Percentiles rank a stretch among this genome's conserved stretches.
Conservation (phyloP, 768 basidiomycete genomes). For the Pleurotus djamor region DNA sequence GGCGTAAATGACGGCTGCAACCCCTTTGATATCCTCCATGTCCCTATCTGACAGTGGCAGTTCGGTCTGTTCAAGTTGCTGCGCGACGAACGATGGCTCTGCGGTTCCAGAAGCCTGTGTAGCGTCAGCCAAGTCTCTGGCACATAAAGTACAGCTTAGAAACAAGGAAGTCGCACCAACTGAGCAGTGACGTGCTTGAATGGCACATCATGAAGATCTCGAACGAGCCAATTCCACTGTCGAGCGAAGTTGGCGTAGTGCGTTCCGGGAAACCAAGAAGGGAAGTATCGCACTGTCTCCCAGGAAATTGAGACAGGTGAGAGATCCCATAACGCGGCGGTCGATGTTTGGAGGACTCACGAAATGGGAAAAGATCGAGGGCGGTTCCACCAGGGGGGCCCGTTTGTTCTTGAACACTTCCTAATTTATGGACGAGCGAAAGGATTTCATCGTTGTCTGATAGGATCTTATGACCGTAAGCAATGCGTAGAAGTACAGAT, state of each 20-base stretch:
- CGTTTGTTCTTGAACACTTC: not conserved
- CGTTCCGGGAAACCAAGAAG: constrained; percentile 5
- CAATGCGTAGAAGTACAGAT: constrained; percentile 10
- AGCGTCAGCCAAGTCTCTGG: not conserved
- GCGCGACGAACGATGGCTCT: not conserved
- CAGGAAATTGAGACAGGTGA: not conserved
- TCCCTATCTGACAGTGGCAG: constrained; percentile 34
- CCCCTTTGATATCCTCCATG: constrained; percentile 53
- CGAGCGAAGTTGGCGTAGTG: constrained; percentile 5
- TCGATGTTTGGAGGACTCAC: too few relatives aligned
- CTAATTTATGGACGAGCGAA: constrained; percentile 3
- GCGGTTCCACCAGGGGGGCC: constrained; percentile 12
- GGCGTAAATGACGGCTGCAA: constrained; percentile 48
- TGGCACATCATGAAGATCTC: not conserved
- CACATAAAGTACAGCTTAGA: not conserved
- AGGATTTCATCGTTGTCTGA: constrained; percentile 13
- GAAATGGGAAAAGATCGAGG: constrained; percentile 16
- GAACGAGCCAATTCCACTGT: not conserved
- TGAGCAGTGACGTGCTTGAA: not conserved
- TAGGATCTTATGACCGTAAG: constrained; percentile 14
- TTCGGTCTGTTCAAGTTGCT: constrained; percentile 21
- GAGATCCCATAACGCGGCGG: too few relatives aligned
- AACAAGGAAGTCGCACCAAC: not conserved
- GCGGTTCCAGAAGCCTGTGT: not conserved
- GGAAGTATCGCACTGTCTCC: not conserved